These are phyloP conservation scores for Boletales sp. DNA, from an alignment of 768 basidiomycete genomes.

Conservation along the genomic window DNA sequence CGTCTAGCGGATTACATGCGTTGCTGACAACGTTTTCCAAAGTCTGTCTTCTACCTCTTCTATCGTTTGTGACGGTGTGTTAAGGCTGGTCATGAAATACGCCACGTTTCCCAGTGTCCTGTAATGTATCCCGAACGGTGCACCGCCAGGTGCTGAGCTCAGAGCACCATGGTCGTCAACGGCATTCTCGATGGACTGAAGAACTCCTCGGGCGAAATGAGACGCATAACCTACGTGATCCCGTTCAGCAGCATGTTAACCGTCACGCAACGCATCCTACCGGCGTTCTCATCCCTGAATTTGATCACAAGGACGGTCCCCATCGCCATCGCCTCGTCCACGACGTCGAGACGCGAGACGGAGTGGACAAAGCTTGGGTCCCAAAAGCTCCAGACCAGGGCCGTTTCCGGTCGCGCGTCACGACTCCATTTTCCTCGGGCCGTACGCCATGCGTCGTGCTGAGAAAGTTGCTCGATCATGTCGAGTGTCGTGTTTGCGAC, in stretches of 20 bases:
- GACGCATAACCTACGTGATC: conserved; percentile 48
- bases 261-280: conserved; percentile 34
- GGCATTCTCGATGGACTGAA: conserved; percentile 48
- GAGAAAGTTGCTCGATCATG: conserved; percentile 49
- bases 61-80: conserved; percentile 54
- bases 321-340: conserved; percentile 80
- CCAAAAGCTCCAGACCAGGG: conserved; percentile 84
- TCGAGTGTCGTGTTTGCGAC: conserved; percentile 81
- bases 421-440: conserved; percentile 59
- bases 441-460: conserved; percentile 52
- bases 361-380: conserved; percentile 62
- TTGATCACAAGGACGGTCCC: conserved; percentile 84
- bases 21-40: conserved; percentile 34
- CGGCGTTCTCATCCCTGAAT: conserved; percentile 52
- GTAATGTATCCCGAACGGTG: conserved; percentile 71
- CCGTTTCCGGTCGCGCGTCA: conserved; percentile 6
- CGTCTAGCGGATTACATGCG: neutral
- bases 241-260: neutral
- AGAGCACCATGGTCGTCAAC: conserved; percentile 21
- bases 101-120: conserved; percentile 87
- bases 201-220: conserved; percentile 59
- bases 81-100: conserved; percentile 91
- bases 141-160: conserved; percentile 48
- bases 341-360: conserved; percentile 50
- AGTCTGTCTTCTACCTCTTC: conserved; percentile 63